Conservation (phyloP, 1,284 basidiomycete species). For the Afroboletus lepidellus region DNA sequence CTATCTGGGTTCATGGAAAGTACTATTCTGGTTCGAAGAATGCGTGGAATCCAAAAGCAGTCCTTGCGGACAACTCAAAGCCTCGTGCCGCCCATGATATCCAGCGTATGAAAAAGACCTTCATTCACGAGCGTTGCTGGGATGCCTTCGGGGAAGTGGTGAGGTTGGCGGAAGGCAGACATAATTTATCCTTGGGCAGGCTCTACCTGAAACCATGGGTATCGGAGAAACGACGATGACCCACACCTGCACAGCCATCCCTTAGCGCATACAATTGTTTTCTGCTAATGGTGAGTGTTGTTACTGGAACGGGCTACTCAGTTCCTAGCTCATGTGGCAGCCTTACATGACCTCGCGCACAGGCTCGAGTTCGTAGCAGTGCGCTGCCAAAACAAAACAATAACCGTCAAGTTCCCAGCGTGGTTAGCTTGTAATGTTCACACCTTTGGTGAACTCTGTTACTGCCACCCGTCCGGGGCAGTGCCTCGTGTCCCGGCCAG, state of each 20-base stretch:
- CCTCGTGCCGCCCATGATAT: conserved; percentile 11
- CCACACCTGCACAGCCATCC: neutral
- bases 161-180: conserved; percentile 34
- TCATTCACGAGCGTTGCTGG: conserved; percentile 32
- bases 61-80: conserved; percentile 25
- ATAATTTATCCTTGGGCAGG: conserved; percentile 30
- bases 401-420: neutral
- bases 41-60: conserved; percentile 48
- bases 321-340: neutral
- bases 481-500: neutral
- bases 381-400: conserved; percentile 16
- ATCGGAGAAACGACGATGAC: conserved; percentile 8
- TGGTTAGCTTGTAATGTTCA: conserved; percentile 7
- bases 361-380: neutral
- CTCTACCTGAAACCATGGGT: conserved; percentile 28
- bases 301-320: neutral
- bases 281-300: conserved; percentile 10
- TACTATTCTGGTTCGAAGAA: conserved; percentile 23
- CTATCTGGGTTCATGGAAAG: conserved; percentile 23
- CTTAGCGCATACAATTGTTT: neutral
- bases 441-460: conserved; percentile 13
- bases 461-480: conserved; percentile 15
- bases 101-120: conserved; percentile 15
- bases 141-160: conserved; percentile 34
- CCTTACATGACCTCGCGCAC: neutral